Evolutionary conservation across 225 moss, liverwort and hornwort genomes (phyloP), one percentile per base, ranked within the genome.

Genomic region (Polytrichum formosum): DNA sequence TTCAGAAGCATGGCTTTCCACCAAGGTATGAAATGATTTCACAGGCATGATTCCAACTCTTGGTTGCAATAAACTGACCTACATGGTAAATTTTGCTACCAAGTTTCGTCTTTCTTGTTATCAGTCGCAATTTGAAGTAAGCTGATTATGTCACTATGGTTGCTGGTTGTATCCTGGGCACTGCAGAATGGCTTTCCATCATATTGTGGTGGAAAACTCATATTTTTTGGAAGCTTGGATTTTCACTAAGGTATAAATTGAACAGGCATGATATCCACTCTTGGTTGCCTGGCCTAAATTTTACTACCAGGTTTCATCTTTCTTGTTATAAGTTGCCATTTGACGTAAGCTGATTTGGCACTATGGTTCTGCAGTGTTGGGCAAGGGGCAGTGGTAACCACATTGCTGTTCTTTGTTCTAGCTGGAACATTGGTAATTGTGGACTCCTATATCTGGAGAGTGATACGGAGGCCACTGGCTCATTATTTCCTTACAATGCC

Each of bases 401-500:
- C 81, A 33, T 77, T 83, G 56, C 87, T 88, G 55, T 84, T 83
- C 60, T 58, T 84, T 29, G 76, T 90, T 68, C 78, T 77, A 77
- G 73, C 64, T 55, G 81, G 84, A 75, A 90, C 93, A 20, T 66
- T 96, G 69, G 72, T 92, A 37, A 70, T 78, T 33, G 61, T 88
- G 70, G 96, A 96, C 78, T 89, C 81, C 55, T 79, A 78, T 63
- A 79, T 84, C 18, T 85, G 79, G 81, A 86, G 74, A 82, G 78
- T 87, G 37, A 80, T 87, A 60, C 79, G 83, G 62, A 84, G 79
- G 64, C 82, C 82, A 67, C 72, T 83, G 25, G 80, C 77, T 37
- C 73, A 81, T 37, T 88, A 83, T 70, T 76, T 79, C 78, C 94
- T 98, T 66, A 94, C 87, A 58, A 75, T 73, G 67, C 92, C 98